Base-by-base conservation (phyloP, 2,329 filamentous ascomycete genomes). In the Verticillium dahliae region DNA sequence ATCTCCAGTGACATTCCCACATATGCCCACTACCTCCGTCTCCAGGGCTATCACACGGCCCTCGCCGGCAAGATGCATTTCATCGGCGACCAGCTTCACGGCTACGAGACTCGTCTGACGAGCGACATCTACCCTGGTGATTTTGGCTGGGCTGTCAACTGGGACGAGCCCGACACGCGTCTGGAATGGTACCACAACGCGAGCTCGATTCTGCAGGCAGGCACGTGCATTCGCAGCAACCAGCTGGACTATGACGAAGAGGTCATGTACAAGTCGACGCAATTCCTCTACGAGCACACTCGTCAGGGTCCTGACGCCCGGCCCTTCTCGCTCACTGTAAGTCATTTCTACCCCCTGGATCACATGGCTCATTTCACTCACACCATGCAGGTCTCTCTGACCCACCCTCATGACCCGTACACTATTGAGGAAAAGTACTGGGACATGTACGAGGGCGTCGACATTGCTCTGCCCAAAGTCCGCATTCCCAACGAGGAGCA, bases 61-160 rank as follows among this genome's bases (percentile, higher is more conserved):
- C 81, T 97, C 68, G 92, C 93, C 5, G 93, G 93, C 65, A 97
- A 97, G 83, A 97, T 97, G 93, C 93, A 97, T 77, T 97, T 97
- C 73, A 90, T 96, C 60, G 93, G 93, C 38, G 93, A 97, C 73
- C 93, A 97, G 77, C 82, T 97, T 63, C 93, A 97, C 73, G 93
- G 93, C 35, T 97, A 96, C 70, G 93, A 97, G 79, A 90, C 91
- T 70, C 87, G 93, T 62, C 82, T 97, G 70, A 97, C 93, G n/a
- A 91, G 89, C 67, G 93, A 97, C 74, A 97, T 97, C 72, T 97
- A 97, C 75, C 93, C 93, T 1, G 93, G 90, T 62, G 93, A 97
- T 72, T 92, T 95, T 71, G 93, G 93, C 66, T 97, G 93, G 93
- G 89, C 89, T 13, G 93, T 97, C 65, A 93, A 97, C 77, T 97